A percentile compares a stretch with the other conserved stretches of the same genome.
These are phyloP conservation scores for Diaporthe citriasiana DNA, from an alignment of 2,329 filamentous ascomycete genomes.

Conservation along the genomic window DNA sequence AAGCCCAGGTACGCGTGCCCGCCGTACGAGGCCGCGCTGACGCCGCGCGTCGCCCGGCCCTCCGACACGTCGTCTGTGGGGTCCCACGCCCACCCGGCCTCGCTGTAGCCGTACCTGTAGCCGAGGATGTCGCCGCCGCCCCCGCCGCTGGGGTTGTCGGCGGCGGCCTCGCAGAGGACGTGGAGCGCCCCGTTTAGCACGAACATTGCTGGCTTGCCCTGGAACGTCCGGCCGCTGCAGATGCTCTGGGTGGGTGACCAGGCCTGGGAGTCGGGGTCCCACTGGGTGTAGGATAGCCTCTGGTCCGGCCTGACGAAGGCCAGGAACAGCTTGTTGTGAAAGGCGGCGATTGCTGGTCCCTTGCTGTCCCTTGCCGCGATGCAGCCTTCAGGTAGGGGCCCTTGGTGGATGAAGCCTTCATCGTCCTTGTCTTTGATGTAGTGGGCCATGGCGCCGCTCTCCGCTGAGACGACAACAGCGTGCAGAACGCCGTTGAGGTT, in stretches of 20 bases:
- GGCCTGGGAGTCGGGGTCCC: conserved; percentile 45
- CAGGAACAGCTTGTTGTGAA: conserved; percentile 54
- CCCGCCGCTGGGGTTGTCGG: conserved; percentile 44
- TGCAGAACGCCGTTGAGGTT: conserved; percentile 53
- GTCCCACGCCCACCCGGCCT: conserved; percentile 51
- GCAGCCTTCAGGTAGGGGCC: conserved; percentile 46
- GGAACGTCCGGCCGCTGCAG: conserved; percentile 16
- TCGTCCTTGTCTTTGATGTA: conserved; percentile 52
- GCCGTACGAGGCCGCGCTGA: conserved; percentile 41
- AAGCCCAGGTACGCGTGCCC: conserved; percentile 39
- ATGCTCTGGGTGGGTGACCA: conserved; percentile 40
- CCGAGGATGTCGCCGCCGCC: conserved; percentile 49
- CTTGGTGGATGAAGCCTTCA: conserved; percentile 46
- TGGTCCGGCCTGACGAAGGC: conserved; percentile 49
- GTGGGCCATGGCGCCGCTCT: conserved; percentile 49
- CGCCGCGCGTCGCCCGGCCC: conserved; percentile 44
- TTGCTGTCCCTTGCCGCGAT: conserved; percentile 46
- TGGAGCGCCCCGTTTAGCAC: conserved; percentile 51
- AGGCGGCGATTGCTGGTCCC: conserved; percentile 50
- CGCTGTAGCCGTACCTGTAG: conserved; percentile 50
- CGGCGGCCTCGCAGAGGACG: conserved; percentile 48
- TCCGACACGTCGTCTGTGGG: conserved; percentile 52
- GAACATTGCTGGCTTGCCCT: conserved; percentile 53
- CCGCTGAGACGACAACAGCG: conserved; percentile 48
- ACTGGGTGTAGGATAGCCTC: conserved; percentile 49